Percentiles rank a stretch among this genome's conserved stretches.
Evolutionary conservation across 2,329 filamentous ascomycete species (phyloP).

Genomic region (Microdochium bolleyi): DNA sequence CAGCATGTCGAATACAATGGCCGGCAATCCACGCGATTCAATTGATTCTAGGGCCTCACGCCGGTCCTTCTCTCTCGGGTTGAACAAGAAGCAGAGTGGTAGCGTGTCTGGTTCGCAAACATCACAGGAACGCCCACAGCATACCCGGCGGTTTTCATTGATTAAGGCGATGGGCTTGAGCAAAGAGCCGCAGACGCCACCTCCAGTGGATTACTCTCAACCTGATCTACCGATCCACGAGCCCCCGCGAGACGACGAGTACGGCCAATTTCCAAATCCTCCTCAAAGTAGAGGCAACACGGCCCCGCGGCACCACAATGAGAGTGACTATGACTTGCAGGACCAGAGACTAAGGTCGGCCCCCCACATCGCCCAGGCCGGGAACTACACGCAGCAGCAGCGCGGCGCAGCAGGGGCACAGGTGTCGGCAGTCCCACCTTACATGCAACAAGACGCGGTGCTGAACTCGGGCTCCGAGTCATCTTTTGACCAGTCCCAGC

Average conservation of each 20-base stretch:
- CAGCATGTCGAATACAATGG: slow-evolving; percentile 73
- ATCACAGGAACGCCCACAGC: slow-evolving; percentile 43
- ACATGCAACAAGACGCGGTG: slow-evolving; percentile 37
- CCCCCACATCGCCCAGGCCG: slow-evolving; percentile 11
- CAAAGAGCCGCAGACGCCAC: slow-evolving; percentile 41
- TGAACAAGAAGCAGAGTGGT: slow-evolving; percentile 64
- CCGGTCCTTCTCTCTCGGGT: slow-evolving; percentile 61
- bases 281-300: slow-evolving; percentile 9
- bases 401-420: slow-evolving; percentile 31
- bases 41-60: slow-evolving; percentile 62
- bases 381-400: slow-evolving; percentile 31
- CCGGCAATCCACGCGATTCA: slow-evolving; percentile 52
- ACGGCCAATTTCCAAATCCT: slow-evolving; percentile 24
- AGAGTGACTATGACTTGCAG: slow-evolving; percentile 25
- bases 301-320: slow-evolving; percentile 27
- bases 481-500: slow-evolving; percentile 36
- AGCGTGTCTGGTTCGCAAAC: slow-evolving; percentile 51
- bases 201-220: slow-evolving; percentile 38
- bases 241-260: slow-evolving; percentile 27
- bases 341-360: slow-evolving; percentile 20
- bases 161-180: slow-evolving; percentile 57
- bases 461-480: slow-evolving; percentile 46
- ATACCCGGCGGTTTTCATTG: slow-evolving; percentile 60
- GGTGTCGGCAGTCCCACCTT: slow-evolving; percentile 35
- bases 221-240: slow-evolving; percentile 46